Evolutionary conservation across 106 monocot genomes (phyloP).

Genomic region (Iris macrosiphon): DNA sequence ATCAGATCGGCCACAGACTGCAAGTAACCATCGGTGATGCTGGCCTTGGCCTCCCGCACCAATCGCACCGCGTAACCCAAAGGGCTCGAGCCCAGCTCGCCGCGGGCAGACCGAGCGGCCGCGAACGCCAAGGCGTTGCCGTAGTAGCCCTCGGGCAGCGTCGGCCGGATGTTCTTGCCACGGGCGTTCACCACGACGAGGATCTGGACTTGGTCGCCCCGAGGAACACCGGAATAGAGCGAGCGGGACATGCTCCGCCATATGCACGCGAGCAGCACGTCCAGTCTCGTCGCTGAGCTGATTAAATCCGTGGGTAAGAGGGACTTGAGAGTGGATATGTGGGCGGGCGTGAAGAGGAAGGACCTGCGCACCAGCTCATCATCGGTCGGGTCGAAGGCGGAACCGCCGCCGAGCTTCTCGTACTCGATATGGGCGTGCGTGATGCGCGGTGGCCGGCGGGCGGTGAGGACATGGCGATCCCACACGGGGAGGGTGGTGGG

Average conservation of each 20-base stretch:
- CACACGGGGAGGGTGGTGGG: too few relatives aligned
- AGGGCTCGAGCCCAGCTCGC: neutral
- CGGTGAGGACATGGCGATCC: too few relatives aligned
- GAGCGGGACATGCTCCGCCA: slow-evolving; percentile 21
- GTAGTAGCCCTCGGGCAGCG: slow-evolving; percentile 14
- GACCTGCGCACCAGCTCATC: too few relatives aligned
- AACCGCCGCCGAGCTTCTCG: too few relatives aligned
- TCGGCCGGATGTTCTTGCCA: neutral
- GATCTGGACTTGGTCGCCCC: slow-evolving; percentile 7
- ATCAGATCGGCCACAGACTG: too few relatives aligned
- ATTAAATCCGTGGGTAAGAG: slow-evolving; percentile 2
- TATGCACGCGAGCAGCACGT: slow-evolving; percentile 15
- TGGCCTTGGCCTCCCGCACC: too few relatives aligned
- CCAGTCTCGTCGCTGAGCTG: slow-evolving; percentile 6
- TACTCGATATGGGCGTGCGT: too few relatives aligned
- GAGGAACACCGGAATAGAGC: neutral
- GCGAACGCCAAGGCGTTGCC: slow-evolving; percentile 18
- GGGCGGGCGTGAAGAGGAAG: too few relatives aligned
- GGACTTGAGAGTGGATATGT: neutral
- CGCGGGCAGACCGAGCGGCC: slow-evolving; percentile 7
- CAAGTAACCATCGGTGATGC: too few relatives aligned
- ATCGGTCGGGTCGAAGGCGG: too few relatives aligned
- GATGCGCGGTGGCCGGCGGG: too few relatives aligned
- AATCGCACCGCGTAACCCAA: too few relatives aligned
- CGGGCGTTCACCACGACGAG: slow-evolving; percentile 4